Evolutionary conservation across 768 basidiomycete species (phyloP).

Genomic region (Agrocybe praecox): DNA sequence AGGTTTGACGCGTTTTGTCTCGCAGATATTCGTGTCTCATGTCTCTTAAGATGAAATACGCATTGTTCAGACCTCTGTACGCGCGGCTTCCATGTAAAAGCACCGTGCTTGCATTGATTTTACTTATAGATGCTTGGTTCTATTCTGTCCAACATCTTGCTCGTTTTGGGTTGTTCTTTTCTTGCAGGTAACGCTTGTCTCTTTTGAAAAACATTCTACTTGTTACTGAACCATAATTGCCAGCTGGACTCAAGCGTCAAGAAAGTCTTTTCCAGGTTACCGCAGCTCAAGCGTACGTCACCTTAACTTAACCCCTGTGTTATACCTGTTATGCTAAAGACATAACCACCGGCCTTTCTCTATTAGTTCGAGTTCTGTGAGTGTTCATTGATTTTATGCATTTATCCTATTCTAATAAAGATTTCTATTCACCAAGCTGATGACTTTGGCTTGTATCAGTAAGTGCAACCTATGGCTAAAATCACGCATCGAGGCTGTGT

Average conservation of each 20-base stretch:
- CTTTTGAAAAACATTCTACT: not conserved
- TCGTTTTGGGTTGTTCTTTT: slow-evolving; percentile 92
- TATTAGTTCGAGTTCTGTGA: slow-evolving; percentile 49
- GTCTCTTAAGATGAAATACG: slow-evolving; percentile 64
- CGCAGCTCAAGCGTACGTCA: slow-evolving; percentile 77
- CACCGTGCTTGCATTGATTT: not conserved
- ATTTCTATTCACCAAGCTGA: slow-evolving; percentile 45
- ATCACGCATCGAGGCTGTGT: slow-evolving; percentile 5
- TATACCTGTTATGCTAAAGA: not conserved
- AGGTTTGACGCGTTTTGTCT: slow-evolving; percentile 40
- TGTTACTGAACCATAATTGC: not conserved
- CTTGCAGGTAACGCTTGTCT: slow-evolving; percentile 59
- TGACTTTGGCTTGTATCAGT: slow-evolving; percentile 90
- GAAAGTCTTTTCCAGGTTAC: slow-evolving; percentile 81
- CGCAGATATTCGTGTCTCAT: not conserved
- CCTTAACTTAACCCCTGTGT: not conserved
- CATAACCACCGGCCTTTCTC: not conserved
- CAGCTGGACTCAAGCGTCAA: slow-evolving; percentile 64
- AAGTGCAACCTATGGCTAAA: slow-evolving; percentile 25
- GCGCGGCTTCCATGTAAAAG: slow-evolving; percentile 16
- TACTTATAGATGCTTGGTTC: slow-evolving; percentile 78
- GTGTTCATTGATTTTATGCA: slow-evolving; percentile 8
- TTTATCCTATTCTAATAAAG: not conserved
- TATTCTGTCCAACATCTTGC: slow-evolving; percentile 85
- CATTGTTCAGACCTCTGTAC: slow-evolving; percentile 89